Percentiles rank a stretch among this genome's conserved stretches.
phyloP scores from a whole-genome alignment of 148 eudicot genomes.

The Salicornia ramosissima region DNA sequence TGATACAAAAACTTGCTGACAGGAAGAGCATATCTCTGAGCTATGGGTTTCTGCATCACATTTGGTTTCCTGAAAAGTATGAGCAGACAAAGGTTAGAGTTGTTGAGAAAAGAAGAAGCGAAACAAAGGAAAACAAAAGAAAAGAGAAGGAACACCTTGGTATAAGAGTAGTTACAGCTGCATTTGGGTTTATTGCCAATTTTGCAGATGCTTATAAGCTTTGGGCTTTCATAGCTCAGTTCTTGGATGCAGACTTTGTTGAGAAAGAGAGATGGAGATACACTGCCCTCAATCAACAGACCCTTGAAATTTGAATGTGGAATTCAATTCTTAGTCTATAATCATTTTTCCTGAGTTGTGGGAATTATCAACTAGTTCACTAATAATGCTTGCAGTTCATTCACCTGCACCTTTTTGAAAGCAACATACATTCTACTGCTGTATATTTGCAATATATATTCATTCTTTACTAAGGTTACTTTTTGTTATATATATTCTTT shows the following conservation, averaged over 20 bases:
- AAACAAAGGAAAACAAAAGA: constrained; percentile 34
- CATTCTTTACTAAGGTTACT: neutral
- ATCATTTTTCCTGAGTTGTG: neutral
- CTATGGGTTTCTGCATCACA: constrained; percentile 47
- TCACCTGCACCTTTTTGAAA: constrained; percentile 4
- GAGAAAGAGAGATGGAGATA: constrained; percentile 99
- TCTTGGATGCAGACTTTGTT: constrained; percentile 95
- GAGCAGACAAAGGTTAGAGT: constrained; percentile 40
- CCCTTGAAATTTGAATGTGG: constrained; percentile 16
- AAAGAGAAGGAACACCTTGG: constrained; percentile 34
- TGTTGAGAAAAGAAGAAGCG: constrained; percentile 36
- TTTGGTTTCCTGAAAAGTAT: constrained; percentile 72
- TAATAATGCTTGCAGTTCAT: neutral
- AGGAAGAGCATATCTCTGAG: constrained; percentile 74
- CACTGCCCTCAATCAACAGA: constrained; percentile 64
- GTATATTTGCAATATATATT: neutral
- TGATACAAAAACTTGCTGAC: constrained; percentile 93
- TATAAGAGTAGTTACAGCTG: constrained; percentile 57
- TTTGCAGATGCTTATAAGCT: constrained; percentile 85
- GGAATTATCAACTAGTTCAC: constrained; percentile 7
- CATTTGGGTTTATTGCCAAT: constrained; percentile 72
- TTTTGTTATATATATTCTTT: neutral
- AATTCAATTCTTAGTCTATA: neutral
- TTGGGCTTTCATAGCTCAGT: constrained; percentile 85
- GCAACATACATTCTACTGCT: neutral